These are phyloP conservation scores for Mikania micrantha DNA, from an alignment of 129 eudicot species.

Conservation along the genomic window DNA sequence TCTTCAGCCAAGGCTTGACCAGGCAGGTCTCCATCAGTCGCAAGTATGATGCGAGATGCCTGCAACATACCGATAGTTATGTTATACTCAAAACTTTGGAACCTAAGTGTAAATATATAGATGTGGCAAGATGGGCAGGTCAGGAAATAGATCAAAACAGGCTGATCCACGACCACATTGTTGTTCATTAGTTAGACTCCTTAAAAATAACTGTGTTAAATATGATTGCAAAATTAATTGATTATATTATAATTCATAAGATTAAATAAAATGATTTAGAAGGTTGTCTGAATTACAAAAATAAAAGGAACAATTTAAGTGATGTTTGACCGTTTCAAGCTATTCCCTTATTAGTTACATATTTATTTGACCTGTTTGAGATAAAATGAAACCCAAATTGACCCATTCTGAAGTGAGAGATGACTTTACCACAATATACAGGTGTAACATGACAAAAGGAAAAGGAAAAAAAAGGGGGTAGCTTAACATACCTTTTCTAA, in stretches of 20 bases:
- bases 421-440: background rate
- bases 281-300: background rate
- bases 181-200: background rate
- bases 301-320: background rate
- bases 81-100: background rate
- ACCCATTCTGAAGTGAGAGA: constrained; percentile 3
- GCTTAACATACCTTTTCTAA: constrained; percentile 52
- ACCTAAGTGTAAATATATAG: background rate
- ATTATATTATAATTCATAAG: background rate
- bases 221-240: background rate
- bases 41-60: constrained; percentile 91
- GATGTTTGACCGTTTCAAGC: background rate
- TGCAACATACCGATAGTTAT: constrained; percentile 16
- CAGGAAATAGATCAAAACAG: background rate
- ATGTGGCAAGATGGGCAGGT: background rate
- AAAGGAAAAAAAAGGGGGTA: background rate
- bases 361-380: background rate
- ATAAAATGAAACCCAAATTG: background rate
- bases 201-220: background rate
- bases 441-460: background rate
- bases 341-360: background rate
- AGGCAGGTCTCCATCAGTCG: constrained; percentile 84
- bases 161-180: background rate
- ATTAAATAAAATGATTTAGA: background rate
- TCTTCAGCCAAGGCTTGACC: constrained; percentile 99